A percentile compares a stretch with the other conserved stretches of the same genome.
phyloP scores from a whole-genome alignment of 345 rosid species.

The Trapa incisa region DNA sequence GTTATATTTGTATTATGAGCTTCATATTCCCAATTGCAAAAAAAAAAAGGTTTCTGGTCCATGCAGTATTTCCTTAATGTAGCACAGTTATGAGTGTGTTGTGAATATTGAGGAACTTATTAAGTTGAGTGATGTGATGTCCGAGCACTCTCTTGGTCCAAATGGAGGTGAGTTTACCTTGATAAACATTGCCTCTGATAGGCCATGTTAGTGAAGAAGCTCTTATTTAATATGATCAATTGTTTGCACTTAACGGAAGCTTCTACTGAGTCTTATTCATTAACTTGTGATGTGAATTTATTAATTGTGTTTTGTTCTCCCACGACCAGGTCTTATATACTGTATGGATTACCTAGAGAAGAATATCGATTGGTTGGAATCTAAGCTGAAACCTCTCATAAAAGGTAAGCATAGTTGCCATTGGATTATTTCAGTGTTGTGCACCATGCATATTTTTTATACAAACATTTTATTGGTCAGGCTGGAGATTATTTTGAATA shows the following conservation, averaged over 20 bases:
- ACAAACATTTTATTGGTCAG: not conserved
- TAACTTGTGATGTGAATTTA: not conserved
- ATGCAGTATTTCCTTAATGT: constrained; percentile 27
- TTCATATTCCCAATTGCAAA: too few relatives aligned
- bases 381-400: constrained; percentile 64
- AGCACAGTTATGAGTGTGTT: constrained; percentile 66
- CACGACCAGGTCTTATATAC: constrained; percentile 51
- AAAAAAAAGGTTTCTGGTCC: not conserved
- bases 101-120: constrained; percentile 74
- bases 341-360: constrained; percentile 89
- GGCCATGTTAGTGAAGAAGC: too few relatives aligned
- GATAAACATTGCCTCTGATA: not conserved
- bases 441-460: not conserved
- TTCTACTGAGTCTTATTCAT: not conserved
- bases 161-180: constrained; percentile 53
- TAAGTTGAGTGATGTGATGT: constrained; percentile 71
- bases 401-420: constrained; percentile 35
- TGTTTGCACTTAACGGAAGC: not conserved
- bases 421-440: not conserved
- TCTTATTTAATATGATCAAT: not conserved
- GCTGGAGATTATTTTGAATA: not conserved
- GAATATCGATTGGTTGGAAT: constrained; percentile 83
- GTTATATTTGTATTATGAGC: not conserved
- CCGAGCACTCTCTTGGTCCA: constrained; percentile 81
- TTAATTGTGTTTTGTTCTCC: not conserved